phyloP scores from a whole-genome alignment of 2,329 filamentous ascomycete species.

The Arthrobotrys conoides region DNA sequence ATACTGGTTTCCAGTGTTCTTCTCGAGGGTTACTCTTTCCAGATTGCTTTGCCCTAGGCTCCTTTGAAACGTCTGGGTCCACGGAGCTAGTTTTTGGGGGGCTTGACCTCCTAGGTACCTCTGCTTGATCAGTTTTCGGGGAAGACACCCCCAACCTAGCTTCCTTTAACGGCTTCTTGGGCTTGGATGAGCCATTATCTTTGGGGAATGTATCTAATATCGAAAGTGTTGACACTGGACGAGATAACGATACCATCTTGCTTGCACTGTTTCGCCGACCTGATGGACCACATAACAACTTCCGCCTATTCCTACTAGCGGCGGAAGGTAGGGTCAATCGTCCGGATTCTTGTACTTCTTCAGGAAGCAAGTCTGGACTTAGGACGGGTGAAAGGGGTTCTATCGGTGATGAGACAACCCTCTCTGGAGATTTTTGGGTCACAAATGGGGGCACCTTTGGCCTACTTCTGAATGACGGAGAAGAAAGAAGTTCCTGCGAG shows the following conservation, averaged over 20 bases:
- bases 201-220: conserved; percentile 31
- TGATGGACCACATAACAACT: conserved; percentile 50
- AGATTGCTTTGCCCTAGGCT: too few relatives aligned
- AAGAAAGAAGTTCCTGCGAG: conserved; percentile 31
- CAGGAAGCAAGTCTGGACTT: not conserved
- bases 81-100: not conserved
- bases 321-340: conserved; percentile 49
- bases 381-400: not conserved
- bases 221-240: conserved; percentile 40
- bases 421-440: not conserved
- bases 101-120: not conserved
- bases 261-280: not conserved
- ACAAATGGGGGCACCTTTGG: not conserved
- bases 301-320: conserved; percentile 44
- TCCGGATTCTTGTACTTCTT: conserved; percentile 5
- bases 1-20: not conserved
- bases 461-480: conserved; percentile 8
- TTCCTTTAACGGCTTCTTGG: not conserved
- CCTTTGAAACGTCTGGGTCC: not conserved
- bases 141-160: too few relatives aligned
- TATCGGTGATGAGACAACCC: not conserved
- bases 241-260: conserved; percentile 8
- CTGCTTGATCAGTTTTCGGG: not conserved
- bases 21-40: not conserved
- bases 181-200: not conserved